These are phyloP conservation scores for Pelagophyceae sp. DNA, from an alignment of 352 stramenopile genomes.

Conservation along the genomic window DNA sequence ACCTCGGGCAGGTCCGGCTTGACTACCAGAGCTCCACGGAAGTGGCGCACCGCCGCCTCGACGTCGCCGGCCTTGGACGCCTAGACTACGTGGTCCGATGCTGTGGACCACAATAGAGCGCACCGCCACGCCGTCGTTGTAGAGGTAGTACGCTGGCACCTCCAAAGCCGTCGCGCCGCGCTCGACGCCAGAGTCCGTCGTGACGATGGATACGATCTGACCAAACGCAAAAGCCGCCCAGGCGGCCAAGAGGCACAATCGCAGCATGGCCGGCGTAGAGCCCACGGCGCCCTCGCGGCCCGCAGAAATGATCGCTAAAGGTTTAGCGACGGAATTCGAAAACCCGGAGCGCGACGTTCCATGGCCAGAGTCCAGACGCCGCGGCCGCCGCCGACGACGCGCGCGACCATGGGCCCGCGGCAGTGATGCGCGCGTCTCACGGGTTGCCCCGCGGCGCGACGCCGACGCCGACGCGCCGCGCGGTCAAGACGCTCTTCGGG, in stretches of 20 bases:
- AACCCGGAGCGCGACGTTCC: too few relatives aligned
- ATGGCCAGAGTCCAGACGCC: too few relatives aligned
- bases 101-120: not conserved
- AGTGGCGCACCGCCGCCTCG: not conserved
- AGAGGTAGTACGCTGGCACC: not conserved
- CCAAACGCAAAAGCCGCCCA: not conserved
- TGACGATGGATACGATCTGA: slow-evolving; percentile 6
- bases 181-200: not conserved
- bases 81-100: not conserved
- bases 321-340: too few relatives aligned
- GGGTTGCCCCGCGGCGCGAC: not conserved
- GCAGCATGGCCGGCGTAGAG: too few relatives aligned
- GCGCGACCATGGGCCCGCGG: not conserved
- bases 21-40: not conserved
- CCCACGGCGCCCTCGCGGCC: too few relatives aligned
- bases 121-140: not conserved
- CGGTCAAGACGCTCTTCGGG: not conserved
- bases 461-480: not conserved
- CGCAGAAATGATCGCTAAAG: too few relatives aligned
- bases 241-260: not conserved
- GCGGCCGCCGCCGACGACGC: not conserved
- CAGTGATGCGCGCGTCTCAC: not conserved
- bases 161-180: not conserved
- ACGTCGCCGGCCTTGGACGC: not conserved
- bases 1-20: not conserved